These are phyloP conservation scores for Cephaloascus albidus DNA, from an alignment of 805 yeast species.

Conservation along the genomic window DNA sequence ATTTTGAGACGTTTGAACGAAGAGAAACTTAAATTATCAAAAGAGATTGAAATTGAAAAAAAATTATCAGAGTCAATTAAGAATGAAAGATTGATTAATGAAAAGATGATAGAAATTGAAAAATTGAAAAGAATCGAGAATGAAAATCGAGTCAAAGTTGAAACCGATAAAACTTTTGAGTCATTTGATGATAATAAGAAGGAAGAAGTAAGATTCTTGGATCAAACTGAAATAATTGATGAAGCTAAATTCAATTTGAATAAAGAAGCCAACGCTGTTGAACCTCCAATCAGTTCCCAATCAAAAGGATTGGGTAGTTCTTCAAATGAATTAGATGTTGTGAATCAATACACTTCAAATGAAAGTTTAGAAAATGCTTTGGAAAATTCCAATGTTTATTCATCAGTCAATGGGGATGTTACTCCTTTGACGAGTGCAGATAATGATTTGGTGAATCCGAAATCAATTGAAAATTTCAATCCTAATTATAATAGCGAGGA, in stretches of 20 bases:
- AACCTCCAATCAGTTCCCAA: no score
- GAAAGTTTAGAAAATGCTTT: background rate
- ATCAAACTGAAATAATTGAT: conserved; percentile 1
- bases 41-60: conserved; percentile 12
- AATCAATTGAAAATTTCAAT: background rate
- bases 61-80: conserved; percentile 12
- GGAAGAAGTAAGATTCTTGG: background rate
- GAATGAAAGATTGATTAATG: conserved; percentile 11
- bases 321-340: background rate
- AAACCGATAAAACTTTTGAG: background rate
- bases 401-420: background rate
- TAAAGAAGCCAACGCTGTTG: background rate
- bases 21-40: conserved; percentile 2
- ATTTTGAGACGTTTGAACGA: conserved; percentile 10
- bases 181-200: background rate
- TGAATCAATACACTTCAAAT: background rate
- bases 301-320: background rate
- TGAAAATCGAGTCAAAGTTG: conserved; percentile 2
- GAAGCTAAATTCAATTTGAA: background rate
- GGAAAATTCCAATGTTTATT: background rate
- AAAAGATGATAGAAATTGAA: conserved; percentile 11
- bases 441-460: background rate
- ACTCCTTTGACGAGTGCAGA: background rate
- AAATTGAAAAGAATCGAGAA: conserved; percentile 9
- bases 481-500: background rate